A percentile compares a stretch with the other conserved stretches of the same genome.
Evolutionary conservation across 768 basidiomycete genomes (phyloP).

Genomic region (Rhizopogon vulgaris): DNA sequence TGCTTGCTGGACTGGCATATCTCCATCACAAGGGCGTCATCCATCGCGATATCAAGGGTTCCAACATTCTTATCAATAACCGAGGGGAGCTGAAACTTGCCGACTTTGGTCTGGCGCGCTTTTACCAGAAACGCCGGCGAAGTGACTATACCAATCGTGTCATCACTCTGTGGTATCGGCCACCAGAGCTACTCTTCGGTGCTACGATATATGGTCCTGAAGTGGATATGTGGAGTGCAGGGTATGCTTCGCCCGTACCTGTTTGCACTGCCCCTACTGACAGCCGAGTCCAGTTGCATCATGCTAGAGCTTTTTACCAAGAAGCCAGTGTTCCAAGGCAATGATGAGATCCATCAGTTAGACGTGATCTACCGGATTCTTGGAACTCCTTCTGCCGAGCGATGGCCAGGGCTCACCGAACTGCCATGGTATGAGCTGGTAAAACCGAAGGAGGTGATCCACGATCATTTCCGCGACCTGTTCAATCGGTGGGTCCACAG

Average conservation of each 20-base stretch:
- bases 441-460: conserved; percentile 72
- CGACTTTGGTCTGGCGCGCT: conserved; percentile 95
- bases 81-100: conserved; percentile 91
- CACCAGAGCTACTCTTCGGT: conserved; percentile 91
- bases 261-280: not conserved
- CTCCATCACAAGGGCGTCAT: conserved; percentile 95
- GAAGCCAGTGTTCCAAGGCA: conserved; percentile 96
- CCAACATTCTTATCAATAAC: conserved; percentile 92
- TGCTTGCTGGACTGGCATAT: conserved; percentile 92
- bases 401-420: conserved; percentile 78
- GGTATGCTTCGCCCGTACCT: conserved; percentile 43
- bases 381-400: conserved; percentile 78
- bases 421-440: conserved; percentile 99
- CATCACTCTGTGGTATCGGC: conserved; percentile 97
- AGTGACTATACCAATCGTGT: conserved; percentile 99
- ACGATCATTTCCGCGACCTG: conserved; percentile 74
- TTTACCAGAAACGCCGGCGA: conserved; percentile 86
- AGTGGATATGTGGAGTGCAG: conserved; percentile 99
- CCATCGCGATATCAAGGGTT: conserved; percentile 98
- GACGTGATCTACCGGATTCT: conserved; percentile 88
- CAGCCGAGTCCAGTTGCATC: conserved; percentile 64
- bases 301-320: conserved; percentile 97
- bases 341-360: conserved; percentile 95
- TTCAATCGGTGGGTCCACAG: conserved; percentile 67
- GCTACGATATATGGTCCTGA: conserved; percentile 95